Percentiles rank a stretch among this genome's conserved stretches.
Evolutionary conservation across 495 filamentous ascomycete species (phyloP).

Genomic region (Rhypophila decipiens): DNA sequence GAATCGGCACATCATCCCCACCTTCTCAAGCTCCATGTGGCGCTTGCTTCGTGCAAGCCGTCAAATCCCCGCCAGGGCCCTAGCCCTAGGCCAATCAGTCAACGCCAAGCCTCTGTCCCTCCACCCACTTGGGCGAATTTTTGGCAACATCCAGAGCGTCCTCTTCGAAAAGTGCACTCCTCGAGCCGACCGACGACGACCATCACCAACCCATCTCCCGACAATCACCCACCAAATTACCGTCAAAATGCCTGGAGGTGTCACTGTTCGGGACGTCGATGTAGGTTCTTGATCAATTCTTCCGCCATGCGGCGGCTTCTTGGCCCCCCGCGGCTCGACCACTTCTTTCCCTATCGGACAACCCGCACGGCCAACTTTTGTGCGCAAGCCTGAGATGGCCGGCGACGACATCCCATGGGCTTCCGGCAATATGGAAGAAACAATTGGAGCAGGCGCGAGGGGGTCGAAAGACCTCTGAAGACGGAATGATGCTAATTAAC

Average conservation of each 20-base stretch:
- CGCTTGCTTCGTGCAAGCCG: no score
- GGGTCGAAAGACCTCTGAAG: conserved; percentile 53
- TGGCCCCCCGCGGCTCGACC: conserved; percentile 7
- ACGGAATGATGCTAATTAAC: conserved; percentile 55
- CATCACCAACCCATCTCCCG: conserved; percentile 7
- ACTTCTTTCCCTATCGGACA: not conserved
- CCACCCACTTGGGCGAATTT: not conserved
- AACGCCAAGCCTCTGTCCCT: not conserved
- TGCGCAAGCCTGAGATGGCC: conserved; percentile 13
- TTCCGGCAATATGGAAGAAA: conserved; percentile 19
- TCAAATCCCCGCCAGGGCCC: not conserved
- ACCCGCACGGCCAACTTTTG: conserved; percentile 15
- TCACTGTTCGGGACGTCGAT: conserved; percentile 86
- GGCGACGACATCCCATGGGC: conserved; percentile 17
- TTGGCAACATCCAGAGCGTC: no score
- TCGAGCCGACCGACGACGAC: not conserved
- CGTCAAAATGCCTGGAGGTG: conserved; percentile 74
- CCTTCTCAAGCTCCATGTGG: no score
- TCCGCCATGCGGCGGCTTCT: conserved; percentile 6
- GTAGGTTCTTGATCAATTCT: conserved; percentile 53
- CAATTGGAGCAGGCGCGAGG: conserved; percentile 49
- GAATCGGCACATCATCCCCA: no score
- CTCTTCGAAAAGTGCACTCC: not conserved
- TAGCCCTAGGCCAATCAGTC: not conserved
- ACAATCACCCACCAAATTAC: conserved; percentile 27